A percentile compares a stretch with the other conserved stretches of the same genome.
Conservation (phyloP, 2,329 filamentous ascomycete species). For the Emergomyces pasteurianus region DNA sequence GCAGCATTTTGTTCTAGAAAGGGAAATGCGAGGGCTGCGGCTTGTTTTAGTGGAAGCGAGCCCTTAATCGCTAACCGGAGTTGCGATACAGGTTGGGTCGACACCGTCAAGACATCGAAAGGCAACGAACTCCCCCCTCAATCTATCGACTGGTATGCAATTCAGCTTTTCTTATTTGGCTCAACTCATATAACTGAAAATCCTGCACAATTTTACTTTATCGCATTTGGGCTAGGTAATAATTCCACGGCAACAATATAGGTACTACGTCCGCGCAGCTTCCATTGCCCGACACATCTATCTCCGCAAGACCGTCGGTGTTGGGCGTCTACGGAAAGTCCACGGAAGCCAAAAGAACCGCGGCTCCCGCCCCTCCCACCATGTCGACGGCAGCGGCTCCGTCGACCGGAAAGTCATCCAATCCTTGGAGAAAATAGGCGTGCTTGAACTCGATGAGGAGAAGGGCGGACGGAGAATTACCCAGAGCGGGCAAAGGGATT, state of each 20-base stretch:
- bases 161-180: background rate
- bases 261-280: conserved; percentile 75
- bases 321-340: conserved; percentile 91
- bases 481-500: conserved; percentile 94
- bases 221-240: background rate
- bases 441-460: conserved; percentile 94
- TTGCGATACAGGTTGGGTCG: conserved; percentile 68
- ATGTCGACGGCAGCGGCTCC: conserved; percentile 88
- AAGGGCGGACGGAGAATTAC: conserved; percentile 98
- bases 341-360: conserved; percentile 98
- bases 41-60: background rate
- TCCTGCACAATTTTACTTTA: background rate
- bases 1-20: conserved; percentile 10
- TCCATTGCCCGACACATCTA: conserved; percentile 97
- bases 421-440: conserved; percentile 97
- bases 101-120: conserved; percentile 96
- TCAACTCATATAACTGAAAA: background rate
- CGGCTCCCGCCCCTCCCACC: conserved; percentile 77
- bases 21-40: background rate
- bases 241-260: conserved; percentile 13
- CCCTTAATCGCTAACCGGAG: background rate
- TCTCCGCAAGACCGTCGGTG: conserved; percentile 97
- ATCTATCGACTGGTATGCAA: conserved; percentile 88
- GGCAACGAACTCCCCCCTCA: conserved; percentile 97
- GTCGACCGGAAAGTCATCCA: conserved; percentile 98